Conservation (phyloP, 108 stramenopile species). For the Pelagomonas calceolata region DNA sequence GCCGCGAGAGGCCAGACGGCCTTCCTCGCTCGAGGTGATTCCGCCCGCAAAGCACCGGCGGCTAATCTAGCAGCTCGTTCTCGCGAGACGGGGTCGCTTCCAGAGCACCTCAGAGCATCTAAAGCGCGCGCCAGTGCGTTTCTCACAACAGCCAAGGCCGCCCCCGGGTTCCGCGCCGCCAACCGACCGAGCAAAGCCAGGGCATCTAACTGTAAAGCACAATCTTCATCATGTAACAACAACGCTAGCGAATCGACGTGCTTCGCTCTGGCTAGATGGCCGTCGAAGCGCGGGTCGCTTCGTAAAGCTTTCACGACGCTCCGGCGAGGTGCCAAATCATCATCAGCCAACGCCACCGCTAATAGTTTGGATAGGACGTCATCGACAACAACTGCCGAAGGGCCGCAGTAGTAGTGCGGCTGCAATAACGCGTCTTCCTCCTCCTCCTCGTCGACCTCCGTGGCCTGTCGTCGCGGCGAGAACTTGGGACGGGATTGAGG, state of each 20-base stretch:
- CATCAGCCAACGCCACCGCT: slow-evolving; percentile 68
- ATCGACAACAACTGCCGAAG: slow-evolving; percentile 60
- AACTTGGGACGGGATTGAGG: too few species aligned
- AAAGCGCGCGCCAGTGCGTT: background rate
- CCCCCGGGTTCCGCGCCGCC: slow-evolving; percentile 24
- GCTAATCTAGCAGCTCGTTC: background rate
- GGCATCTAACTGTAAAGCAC: slow-evolving; percentile 63
- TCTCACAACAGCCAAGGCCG: background rate
- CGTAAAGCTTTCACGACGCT: slow-evolving; percentile 62
- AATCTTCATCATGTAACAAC: slow-evolving; percentile 71
- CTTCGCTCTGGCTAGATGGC: slow-evolving; percentile 63
- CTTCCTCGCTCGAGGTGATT: slow-evolving; percentile 1
- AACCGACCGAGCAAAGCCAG: slow-evolving; percentile 71
- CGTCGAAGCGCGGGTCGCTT: slow-evolving; percentile 63
- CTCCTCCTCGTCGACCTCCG: too few species aligned
- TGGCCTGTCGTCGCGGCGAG: too few species aligned
- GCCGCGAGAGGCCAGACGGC: slow-evolving; percentile 14
- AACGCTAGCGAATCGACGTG: slow-evolving; percentile 68
- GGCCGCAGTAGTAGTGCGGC: background rate
- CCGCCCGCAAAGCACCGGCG: slow-evolving; percentile 9
- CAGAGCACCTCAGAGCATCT: background rate
- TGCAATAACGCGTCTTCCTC: background rate
- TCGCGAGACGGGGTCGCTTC: background rate
- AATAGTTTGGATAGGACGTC: slow-evolving; percentile 64
- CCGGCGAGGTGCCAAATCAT: slow-evolving; percentile 61